Evolutionary conservation across 1,139 yeast species (phyloP).

Genomic region (Nakaseomyces kungkrabaensis): DNA sequence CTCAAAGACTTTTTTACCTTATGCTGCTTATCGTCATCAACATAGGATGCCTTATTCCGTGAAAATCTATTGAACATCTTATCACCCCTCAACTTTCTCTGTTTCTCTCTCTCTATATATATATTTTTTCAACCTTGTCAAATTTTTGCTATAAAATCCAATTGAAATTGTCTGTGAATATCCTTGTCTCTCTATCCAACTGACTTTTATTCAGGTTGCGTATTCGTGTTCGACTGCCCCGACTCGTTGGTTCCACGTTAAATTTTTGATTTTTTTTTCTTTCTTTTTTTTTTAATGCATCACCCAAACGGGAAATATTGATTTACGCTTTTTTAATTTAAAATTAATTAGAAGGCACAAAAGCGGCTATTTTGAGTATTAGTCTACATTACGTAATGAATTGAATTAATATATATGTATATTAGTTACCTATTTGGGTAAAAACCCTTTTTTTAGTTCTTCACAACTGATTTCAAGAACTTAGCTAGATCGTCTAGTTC

Average conservation of each 20-base stretch:
- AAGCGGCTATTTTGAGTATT: not conserved
- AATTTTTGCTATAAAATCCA: too few relatives aligned
- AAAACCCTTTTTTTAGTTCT: too few relatives aligned
- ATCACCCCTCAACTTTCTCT: not conserved
- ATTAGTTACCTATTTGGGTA: too few relatives aligned
- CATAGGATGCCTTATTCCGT: not conserved
- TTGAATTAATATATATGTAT: too few relatives aligned
- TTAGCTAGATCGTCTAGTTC: constrained; percentile 52
- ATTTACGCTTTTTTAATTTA: not conserved
- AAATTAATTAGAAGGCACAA: too few relatives aligned
- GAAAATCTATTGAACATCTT: not conserved
- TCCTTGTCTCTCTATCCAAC: too few relatives aligned
- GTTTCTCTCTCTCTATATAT: not conserved
- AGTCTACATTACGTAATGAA: too few relatives aligned
- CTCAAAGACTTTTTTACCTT: not conserved
- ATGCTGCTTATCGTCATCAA: not conserved
- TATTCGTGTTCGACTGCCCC: too few relatives aligned
- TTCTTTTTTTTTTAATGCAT: not conserved
- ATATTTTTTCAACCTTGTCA: not conserved
- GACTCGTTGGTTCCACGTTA: too few relatives aligned
- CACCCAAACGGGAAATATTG: not conserved
- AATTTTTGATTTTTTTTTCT: not conserved
- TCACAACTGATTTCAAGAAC: constrained; percentile 37
- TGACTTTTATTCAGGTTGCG: too few relatives aligned
- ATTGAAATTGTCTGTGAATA: too few relatives aligned